Conservation (phyloP, 345 rosid genomes). For the Corchorus olitorius region DNA sequence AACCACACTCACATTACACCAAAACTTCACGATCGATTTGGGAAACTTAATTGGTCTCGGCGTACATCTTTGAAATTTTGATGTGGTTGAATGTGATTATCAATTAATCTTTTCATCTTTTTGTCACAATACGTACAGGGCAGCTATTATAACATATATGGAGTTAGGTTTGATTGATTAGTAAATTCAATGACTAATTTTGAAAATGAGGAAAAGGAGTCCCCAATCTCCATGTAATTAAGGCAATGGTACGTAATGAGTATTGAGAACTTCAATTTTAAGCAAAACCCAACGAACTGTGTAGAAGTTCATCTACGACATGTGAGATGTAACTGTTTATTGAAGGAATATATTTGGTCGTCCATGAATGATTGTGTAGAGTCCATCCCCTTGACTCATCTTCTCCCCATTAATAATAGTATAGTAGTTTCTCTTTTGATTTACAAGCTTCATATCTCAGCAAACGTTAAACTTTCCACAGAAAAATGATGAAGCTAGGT, state of each 20-base stretch:
- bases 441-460: neutral
- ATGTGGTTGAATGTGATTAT: neutral
- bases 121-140: too few relatives aligned
- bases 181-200: neutral
- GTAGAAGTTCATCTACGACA: neutral
- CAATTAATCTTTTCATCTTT: neutral
- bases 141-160: neutral
- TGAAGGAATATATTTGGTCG: neutral
- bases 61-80: neutral
- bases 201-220: neutral
- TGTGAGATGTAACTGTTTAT: neutral
- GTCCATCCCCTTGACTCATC: neutral
- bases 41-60: too few relatives aligned
- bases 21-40: too few relatives aligned
- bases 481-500: neutral
- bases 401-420: neutral
- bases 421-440: neutral
- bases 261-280: conserved; percentile 2
- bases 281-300: conserved; percentile 5
- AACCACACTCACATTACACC: too few relatives aligned
- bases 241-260: neutral
- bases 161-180: neutral
- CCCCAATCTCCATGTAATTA: neutral
- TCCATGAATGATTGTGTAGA: neutral
- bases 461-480: neutral